These are phyloP conservation scores for Colletotrichum tropicale DNA, from an alignment of 2,329 filamentous ascomycete species.

Conservation along the genomic window DNA sequence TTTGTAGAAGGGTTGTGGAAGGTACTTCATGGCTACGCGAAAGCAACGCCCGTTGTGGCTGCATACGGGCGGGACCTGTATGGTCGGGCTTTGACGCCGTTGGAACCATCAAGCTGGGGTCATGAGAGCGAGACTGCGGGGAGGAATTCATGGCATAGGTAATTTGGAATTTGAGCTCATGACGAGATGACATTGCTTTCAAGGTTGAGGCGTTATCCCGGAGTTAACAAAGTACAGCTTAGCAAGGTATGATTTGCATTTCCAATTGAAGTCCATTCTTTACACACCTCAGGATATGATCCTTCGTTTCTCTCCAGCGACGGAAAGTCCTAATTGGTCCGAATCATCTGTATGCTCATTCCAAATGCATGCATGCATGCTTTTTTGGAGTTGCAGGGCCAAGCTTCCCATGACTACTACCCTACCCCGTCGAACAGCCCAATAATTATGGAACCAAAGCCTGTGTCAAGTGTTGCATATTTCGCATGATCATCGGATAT, in stretches of 20 bases:
- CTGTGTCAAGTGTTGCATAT: accelerated
- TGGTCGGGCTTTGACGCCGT: neutral
- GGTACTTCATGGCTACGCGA: neutral
- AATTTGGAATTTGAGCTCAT: neutral
- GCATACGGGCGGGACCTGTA: neutral
- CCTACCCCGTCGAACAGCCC: neutral
- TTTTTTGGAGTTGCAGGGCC: neutral
- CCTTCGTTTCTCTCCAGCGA: neutral
- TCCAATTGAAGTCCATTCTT: neutral
- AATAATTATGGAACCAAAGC: neutral
- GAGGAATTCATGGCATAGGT: neutral
- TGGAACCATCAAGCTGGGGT: neutral
- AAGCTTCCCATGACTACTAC: neutral
- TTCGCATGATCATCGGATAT: accelerated
- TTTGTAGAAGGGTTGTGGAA: neutral
- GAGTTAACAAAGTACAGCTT: neutral
- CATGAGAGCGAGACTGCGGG: neutral
- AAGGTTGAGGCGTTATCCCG: neutral
- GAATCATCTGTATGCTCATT: neutral
- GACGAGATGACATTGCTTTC: neutral
- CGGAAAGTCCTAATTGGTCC: neutral
- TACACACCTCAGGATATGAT: accelerated
- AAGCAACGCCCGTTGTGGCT: neutral
- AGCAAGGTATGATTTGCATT: neutral
- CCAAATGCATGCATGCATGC: neutral